These are phyloP conservation scores for Penicillium odoratum DNA, from an alignment of 495 filamentous ascomycete genomes.

Conservation along the genomic window DNA sequence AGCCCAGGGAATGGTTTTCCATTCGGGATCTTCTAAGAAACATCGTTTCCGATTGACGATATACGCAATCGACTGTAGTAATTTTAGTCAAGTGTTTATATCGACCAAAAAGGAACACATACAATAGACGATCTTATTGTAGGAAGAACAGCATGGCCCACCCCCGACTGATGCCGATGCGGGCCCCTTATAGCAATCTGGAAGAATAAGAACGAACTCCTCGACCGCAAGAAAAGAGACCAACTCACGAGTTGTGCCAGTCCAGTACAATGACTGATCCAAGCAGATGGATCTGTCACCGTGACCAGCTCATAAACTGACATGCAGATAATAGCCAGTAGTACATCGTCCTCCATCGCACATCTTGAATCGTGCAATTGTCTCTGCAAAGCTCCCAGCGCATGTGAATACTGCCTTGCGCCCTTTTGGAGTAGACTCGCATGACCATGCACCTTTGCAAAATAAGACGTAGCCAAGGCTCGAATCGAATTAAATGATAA, in stretches of 20 bases:
- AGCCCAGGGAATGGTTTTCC: conserved; percentile 23
- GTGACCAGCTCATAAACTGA: conserved; percentile 20
- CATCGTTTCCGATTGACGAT: conserved; percentile 23
- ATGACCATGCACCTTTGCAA: conserved; percentile 16
- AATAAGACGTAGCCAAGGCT: conserved; percentile 16
- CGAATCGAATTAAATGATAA: conserved; percentile 13
- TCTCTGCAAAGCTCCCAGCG: conserved; percentile 11
- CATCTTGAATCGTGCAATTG: conserved; percentile 8
- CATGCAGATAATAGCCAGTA: conserved; percentile 19
- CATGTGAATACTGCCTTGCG: conserved; percentile 11
- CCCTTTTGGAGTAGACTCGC: conserved; percentile 10
- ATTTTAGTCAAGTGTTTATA: neutral
- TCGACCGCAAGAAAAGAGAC: neutral
- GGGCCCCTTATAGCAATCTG: conserved; percentile 22
- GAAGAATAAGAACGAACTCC: neutral
- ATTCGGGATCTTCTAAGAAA: conserved; percentile 19
- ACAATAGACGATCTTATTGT: conserved; percentile 20
- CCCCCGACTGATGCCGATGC: conserved; percentile 16
- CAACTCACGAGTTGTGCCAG: conserved; percentile 16
- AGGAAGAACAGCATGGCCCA: conserved; percentile 11
- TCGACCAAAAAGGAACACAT: neutral
- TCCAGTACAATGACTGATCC: conserved; percentile 23
- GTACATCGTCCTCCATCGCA: conserved; percentile 13
- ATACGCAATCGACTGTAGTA: conserved; percentile 7
- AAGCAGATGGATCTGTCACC: conserved; percentile 16